Evolutionary conservation across 257 asterid species (phyloP).

Genomic region (Solanum chilense): DNA sequence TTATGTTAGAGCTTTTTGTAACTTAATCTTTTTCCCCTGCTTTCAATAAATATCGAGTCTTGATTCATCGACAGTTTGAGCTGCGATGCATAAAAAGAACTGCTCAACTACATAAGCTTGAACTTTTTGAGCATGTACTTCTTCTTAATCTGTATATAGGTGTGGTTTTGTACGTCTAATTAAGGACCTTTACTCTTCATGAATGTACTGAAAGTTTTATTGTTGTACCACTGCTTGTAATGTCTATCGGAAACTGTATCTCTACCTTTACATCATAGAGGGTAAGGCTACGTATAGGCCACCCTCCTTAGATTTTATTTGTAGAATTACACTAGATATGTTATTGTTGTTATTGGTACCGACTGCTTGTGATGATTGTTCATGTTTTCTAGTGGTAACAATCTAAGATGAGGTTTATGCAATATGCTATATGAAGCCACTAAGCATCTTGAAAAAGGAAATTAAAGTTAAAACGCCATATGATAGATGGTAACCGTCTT

Average conservation of each 20-base stretch:
- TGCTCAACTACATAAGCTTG: not conserved
- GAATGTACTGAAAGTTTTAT: not conserved
- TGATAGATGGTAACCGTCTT: not conserved
- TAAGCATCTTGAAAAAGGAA: not conserved
- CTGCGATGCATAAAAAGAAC: not conserved
- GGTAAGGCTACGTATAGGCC: not conserved
- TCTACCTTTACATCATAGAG: not conserved
- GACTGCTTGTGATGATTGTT: not conserved
- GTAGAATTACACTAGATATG: not conserved
- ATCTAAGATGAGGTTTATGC: not conserved
- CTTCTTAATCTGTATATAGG: slow-evolving; percentile 13
- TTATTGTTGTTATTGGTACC: not conserved
- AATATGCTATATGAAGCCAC: too few relatives aligned
- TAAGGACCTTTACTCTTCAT: not conserved
- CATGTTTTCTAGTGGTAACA: not conserved
- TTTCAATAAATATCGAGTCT: slow-evolving; percentile 8
- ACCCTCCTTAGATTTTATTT: not conserved
- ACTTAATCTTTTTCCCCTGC: not conserved
- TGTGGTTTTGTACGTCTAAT: slow-evolving; percentile 3
- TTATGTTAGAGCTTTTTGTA: not conserved
- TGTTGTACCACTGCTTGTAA: not conserved
- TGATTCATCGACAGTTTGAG: slow-evolving; percentile 11
- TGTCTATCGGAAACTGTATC: not conserved
- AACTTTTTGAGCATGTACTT: not conserved
- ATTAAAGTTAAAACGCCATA: not conserved